Conservation (phyloP, 2,329 filamentous ascomycete species). For the Aspergillus sp. region DNA sequence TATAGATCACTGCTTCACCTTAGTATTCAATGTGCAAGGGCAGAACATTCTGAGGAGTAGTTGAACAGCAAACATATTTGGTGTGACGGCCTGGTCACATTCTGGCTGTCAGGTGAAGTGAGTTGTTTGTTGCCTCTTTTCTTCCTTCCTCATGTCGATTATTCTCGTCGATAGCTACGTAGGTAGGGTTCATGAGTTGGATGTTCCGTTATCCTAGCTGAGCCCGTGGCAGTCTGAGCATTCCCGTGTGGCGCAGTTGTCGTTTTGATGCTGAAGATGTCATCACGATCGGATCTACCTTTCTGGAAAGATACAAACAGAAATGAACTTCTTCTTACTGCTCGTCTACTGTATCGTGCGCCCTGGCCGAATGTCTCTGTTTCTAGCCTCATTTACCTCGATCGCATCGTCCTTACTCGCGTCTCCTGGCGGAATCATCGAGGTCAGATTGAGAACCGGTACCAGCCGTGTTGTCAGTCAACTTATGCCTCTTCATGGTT, state of each 20-base stretch:
- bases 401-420: neutral
- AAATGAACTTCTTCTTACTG: neutral
- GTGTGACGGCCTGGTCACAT: too few species aligned
- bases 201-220: too few species aligned
- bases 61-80: too few species aligned
- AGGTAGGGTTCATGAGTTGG: too few species aligned
- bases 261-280: too few species aligned
- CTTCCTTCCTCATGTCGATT: too few species aligned
- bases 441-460: constrained; percentile 45
- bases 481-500: constrained; percentile 54
- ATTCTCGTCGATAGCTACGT: too few species aligned
- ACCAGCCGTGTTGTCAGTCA: constrained; percentile 41
- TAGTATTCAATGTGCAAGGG: too few species aligned
- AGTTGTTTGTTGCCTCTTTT: too few species aligned
- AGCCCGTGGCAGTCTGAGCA: neutral
- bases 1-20: too few species aligned
- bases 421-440: constrained; percentile 33
- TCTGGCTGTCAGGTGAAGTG: too few species aligned
- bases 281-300: neutral
- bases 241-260: neutral
- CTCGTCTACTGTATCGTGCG: neutral
- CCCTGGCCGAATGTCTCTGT: neutral
- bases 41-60: too few species aligned
- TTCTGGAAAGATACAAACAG: neutral
- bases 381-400: neutral